Conservation (phyloP, 441 rosid genomes). For the Jatropha multifida region DNA sequence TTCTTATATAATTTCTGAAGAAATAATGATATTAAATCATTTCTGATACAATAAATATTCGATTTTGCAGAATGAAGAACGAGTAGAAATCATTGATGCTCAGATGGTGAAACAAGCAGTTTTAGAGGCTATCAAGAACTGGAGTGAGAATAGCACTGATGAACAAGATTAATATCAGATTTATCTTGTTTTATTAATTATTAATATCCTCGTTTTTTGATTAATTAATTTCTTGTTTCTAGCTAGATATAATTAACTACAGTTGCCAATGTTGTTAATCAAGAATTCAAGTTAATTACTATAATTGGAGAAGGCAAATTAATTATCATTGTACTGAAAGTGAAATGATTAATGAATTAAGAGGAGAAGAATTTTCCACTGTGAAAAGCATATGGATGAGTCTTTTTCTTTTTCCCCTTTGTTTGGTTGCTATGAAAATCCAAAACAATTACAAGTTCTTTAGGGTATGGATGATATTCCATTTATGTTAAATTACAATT, state of each 20-base stretch:
- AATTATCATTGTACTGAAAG: background rate
- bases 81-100: constrained; percentile 42
- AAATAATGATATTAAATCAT: too few relatives aligned
- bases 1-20: too few relatives aligned
- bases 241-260: background rate
- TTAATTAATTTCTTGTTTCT: background rate
- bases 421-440: constrained; percentile 13
- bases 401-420: background rate
- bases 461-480: background rate
- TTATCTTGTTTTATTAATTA: background rate
- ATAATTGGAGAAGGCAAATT: constrained; percentile 12
- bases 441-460: background rate
- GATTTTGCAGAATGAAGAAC: constrained; percentile 39
- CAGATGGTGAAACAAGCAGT: constrained; percentile 69
- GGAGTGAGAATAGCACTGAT: constrained; percentile 41
- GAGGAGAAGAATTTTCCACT: background rate
- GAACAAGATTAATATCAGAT: constrained; percentile 2
- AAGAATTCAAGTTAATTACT: constrained; percentile 4
- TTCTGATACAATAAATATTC: too few relatives aligned
- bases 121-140: constrained; percentile 50
- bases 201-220: background rate
- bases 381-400: background rate
- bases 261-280: constrained; percentile 7
- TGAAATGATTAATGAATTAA: background rate
- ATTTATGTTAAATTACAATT: background rate